These are phyloP conservation scores for Pseudohalonectria lignicola DNA, from an alignment of 2,329 filamentous ascomycete genomes.

Conservation along the genomic window DNA sequence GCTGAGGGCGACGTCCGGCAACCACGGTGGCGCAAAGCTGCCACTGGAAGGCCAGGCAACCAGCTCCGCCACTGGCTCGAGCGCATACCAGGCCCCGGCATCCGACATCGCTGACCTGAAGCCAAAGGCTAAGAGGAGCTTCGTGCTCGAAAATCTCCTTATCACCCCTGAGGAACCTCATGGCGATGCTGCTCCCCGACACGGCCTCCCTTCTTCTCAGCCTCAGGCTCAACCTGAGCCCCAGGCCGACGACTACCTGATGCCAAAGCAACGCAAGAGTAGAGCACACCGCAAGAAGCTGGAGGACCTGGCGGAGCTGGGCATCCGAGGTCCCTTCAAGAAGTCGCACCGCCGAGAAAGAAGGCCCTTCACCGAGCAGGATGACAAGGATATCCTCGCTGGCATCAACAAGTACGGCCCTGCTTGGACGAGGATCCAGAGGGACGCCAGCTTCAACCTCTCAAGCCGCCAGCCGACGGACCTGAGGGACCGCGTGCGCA, in stretches of 20 bases:
- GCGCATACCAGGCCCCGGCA: conserved; percentile 3
- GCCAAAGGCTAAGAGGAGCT: conserved; percentile 32
- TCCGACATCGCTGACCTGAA: conserved; percentile 13
- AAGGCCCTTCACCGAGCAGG: conserved; percentile 49
- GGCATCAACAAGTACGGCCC: conserved; percentile 50
- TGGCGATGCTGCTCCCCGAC: conserved; percentile 9
- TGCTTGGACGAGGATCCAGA: conserved; percentile 55
- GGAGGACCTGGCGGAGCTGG: conserved; percentile 35
- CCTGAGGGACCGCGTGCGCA: conserved; percentile 50
- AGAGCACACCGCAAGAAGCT: conserved; percentile 30
- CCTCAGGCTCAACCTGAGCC: conserved; percentile 3
- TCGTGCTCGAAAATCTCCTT: conserved; percentile 46
- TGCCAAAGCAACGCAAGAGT: conserved; percentile 20
- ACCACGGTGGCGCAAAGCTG: too few species aligned
- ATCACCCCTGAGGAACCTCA: conserved; percentile 29
- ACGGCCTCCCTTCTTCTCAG: conserved; percentile 1
- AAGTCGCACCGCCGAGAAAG: conserved; percentile 49
- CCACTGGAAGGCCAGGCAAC: conserved; percentile 1
- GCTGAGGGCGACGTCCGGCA: conserved; percentile 30
- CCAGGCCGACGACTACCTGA: conserved; percentile 8
- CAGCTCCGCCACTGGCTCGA: not conserved
- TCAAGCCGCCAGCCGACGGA: conserved; percentile 50
- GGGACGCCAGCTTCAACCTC: conserved; percentile 47
- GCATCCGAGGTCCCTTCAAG: conserved; percentile 51
- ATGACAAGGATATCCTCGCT: conserved; percentile 50